Base-by-base conservation (phyloP, 495 filamentous ascomycete genomes). In the Neurospora sublineolata region DNA sequence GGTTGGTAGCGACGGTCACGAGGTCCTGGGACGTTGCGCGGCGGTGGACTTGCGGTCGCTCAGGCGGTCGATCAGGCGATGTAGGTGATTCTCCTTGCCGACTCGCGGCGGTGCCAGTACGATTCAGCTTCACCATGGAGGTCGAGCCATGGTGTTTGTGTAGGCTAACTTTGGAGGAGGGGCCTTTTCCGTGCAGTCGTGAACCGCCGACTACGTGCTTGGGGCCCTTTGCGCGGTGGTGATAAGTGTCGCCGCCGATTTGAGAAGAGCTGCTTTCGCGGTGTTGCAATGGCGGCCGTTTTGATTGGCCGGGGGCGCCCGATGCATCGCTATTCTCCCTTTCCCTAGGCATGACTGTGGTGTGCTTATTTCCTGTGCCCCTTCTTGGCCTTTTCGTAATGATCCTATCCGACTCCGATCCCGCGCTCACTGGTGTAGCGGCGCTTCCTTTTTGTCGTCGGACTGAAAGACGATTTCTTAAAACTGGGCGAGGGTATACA, bases 201-300 rank as follows among this genome's bases (percentile, higher is more conserved):
- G 75, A 67, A 58, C 78, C 82, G 70, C 80, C 82, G 69, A 85
- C 84, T 72, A 83, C 75, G 77, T 84, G 83, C 76, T 85, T 85
- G 72, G 78, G 79, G 70, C 74, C 69, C 76, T 83, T 82, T 39
- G 78, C 60, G 67, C 80, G 81, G 39, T 79, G 77, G 68, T 80
- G 77, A 69, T 78, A 77, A 70, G 14, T 72, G 72, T 81, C 77
- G 68, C 74, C 74, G 74, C 73, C 76, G 70, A 73, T 69, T 16
- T 73, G 72, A 18, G 69, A 73, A 36, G 76, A 78, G 72, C 79
- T 79, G 77, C 79, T 79, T 75, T 83, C 78, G 74, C 76, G 71
- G 69, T 78, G 79, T 75, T 74, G 75, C 69, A 78, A 72, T 18
- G 80, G 37, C 68, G 84, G 79, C 71, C 80, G 77, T 77, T 83